Evolutionary conservation across 495 filamentous ascomycete species (phyloP).

Genomic region (Xylaria cubensis): DNA sequence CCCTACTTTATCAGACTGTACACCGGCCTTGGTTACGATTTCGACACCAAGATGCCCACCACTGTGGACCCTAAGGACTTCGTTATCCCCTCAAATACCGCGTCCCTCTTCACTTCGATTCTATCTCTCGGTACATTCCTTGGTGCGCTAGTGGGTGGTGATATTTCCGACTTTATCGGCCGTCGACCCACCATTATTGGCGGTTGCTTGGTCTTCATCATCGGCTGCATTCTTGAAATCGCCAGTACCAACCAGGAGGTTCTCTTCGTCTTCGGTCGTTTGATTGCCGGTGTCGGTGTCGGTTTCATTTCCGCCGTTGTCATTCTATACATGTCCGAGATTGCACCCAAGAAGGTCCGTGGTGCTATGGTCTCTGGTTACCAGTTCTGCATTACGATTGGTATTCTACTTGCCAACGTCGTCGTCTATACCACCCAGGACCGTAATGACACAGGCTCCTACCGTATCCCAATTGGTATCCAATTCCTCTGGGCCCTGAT

Average conservation of each 20-base stretch:
- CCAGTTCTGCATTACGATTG: constrained; percentile 76
- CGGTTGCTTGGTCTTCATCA: constrained; percentile 63
- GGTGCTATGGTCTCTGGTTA: constrained; percentile 73
- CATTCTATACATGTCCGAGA: constrained; percentile 76
- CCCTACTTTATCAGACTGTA: constrained; percentile 54
- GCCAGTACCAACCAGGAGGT: constrained; percentile 65
- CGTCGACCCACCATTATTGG: constrained; percentile 65
- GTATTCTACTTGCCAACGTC: constrained; percentile 69
- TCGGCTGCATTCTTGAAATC: constrained; percentile 66
- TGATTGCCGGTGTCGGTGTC: constrained; percentile 69
- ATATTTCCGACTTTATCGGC: constrained; percentile 67
- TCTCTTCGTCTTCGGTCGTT: constrained; percentile 67
- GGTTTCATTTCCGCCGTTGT: constrained; percentile 63
- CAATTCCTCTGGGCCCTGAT: constrained; percentile 74
- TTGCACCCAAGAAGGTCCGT: constrained; percentile 68
- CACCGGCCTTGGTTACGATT: constrained; percentile 52
- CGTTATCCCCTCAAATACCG: constrained; percentile 54
- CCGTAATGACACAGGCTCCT: constrained; percentile 66
- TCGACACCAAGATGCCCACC: constrained; percentile 55
- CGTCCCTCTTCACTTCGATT: constrained; percentile 70
- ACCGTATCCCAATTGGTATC: constrained; percentile 73
- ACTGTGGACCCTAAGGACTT: constrained; percentile 42
- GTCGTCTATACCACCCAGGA: constrained; percentile 69
- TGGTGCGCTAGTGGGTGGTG: constrained; percentile 67
- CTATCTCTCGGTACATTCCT: constrained; percentile 73